Base-by-base conservation (phyloP, 176 grass and related monocot species). In the Cymbopogon citratus region DNA sequence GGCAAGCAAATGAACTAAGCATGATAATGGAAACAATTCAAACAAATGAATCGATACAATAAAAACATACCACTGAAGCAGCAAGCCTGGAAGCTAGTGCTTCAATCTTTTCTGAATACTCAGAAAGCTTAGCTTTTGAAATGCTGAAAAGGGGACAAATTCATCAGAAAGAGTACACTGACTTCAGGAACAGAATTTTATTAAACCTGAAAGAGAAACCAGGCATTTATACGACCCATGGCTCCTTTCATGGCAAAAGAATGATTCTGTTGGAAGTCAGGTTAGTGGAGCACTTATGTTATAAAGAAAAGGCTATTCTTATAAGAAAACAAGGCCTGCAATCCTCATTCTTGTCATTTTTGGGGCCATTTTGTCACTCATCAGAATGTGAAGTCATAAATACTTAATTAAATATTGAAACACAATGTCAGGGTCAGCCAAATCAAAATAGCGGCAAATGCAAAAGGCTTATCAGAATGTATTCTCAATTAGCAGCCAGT, bases 101-200 rank as follows among this genome's bases (percentile, higher is more conserved):
- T 95, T 99, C 91, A 81, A 99, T 95, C 76, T 91, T 92, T 83
- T 99, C 89, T 43, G 87, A 99, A 80, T 95, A 99, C 36, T 99
- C 91, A 73, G 83, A 87, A 85, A 95, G 64, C 65, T 99, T 99
- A 80, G 92, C 87, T 87, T 99, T 99, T 60, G 87, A 89, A 66
- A 99, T 52, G 64, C 91, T 95, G 80, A 69, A 78, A 74, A 29
- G 40, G 86, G 63, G 14, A 46, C 2, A 29, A 57, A 67, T 8
- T 25, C 29, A 76, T 64, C 66, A 71, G 44, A 73, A 45, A 73
- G 35, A 73, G 25, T 73, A 45, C 78, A 6, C 12, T 48, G 14
- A 68, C 36, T 84, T 48, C 75, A 31, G 16, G 13, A 88, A 63
- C 29, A 76, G 1, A 24, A 51, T 74, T 29, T 73, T 44, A 74